Evolutionary conservation across 2,329 filamentous ascomycete species (phyloP), one percentile per base, ranked within the genome.

Genomic region (Cytospora piceicola): DNA sequence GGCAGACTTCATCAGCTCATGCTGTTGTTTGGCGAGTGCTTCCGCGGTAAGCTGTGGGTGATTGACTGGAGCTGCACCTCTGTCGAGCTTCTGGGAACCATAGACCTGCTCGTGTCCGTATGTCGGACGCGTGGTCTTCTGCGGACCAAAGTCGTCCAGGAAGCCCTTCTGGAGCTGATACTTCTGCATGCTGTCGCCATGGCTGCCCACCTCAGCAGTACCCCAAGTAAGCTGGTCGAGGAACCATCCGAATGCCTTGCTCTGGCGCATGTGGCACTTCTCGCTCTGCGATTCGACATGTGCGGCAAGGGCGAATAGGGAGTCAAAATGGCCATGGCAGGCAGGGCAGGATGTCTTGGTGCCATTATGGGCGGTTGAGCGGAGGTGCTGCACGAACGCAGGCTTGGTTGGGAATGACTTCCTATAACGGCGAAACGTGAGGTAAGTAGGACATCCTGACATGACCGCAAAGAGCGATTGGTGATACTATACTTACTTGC

Each of bases 241-340:
- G 59, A 78, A 78, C 22, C 70, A 68, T 27, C 74, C 71, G 65
- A 76, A 85, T 17, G 76, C 72, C 14, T 77, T 73, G 0, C 77
- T 75, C 39, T 80, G 70, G 4, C 81, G 79, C 30, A 85, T 76
- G 8, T 72, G 73, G 74, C 84, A 85, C 51, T 58, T 24, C 73
- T 74, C 39, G 3, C 76, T 75, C 61, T 77, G 78, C 1, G 79
- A 76, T 69, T 87, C 84, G 27, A 77, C 79, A 67, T 87, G 85
- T 56, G 78, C 76, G 4, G 81, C 77, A 36, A 86, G 77, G 2
- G 80, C 77, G 20, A 77, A 72, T 24, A 80, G 72, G 2, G 75
- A 76, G 9, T 73, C 72, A 70, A 83, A 86, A 9, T 70, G 71
- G 2, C 71, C 72, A 15, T 73, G 72, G 69, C 85, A 87, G 55